Conservation (phyloP, 2,329 filamentous ascomycete genomes). For the Elsinoe fawcettii region DNA sequence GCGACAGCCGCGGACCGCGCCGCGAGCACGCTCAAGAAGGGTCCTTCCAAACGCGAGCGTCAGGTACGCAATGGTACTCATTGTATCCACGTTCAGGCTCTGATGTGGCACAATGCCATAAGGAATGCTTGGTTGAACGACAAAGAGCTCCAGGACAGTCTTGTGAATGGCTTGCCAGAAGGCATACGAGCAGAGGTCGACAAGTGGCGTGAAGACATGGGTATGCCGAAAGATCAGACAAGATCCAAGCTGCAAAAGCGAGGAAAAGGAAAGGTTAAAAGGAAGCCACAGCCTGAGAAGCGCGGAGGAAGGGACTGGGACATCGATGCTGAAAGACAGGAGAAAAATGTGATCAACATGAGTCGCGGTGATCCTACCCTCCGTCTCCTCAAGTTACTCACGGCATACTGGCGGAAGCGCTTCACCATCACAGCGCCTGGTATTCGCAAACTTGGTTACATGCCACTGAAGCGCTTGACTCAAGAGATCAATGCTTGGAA, state of each 20-base stretch:
- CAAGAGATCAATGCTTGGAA: constrained; percentile 65
- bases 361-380: constrained; percentile 77
- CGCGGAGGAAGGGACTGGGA: constrained; percentile 61
- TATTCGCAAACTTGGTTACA: constrained; percentile 82
- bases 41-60: constrained; percentile 75
- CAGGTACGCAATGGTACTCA: constrained; percentile 72
- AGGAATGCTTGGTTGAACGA: constrained; percentile 82
- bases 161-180: constrained; percentile 65
- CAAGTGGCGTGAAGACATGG: constrained; percentile 63
- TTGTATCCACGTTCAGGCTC: constrained; percentile 75
- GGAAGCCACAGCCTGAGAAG: constrained; percentile 35
- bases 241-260: constrained; percentile 34
- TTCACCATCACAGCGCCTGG: constrained; percentile 73
- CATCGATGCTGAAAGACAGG: constrained; percentile 57
- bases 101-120: constrained; percentile 84
- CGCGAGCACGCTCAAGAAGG: constrained; percentile 56
- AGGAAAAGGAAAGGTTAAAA: constrained; percentile 27
- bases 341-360: constrained; percentile 64
- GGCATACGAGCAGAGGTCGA: constrained; percentile 65
- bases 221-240: constrained; percentile 34
- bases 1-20: constrained; percentile 36
- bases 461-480: constrained; percentile 65
- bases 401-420: constrained; percentile 78
- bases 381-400: constrained; percentile 65
- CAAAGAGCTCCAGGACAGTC: constrained; percentile 61